Evolutionary conservation across 2,329 filamentous ascomycete genomes (phyloP).

Genomic region (Polychaeton citri): DNA sequence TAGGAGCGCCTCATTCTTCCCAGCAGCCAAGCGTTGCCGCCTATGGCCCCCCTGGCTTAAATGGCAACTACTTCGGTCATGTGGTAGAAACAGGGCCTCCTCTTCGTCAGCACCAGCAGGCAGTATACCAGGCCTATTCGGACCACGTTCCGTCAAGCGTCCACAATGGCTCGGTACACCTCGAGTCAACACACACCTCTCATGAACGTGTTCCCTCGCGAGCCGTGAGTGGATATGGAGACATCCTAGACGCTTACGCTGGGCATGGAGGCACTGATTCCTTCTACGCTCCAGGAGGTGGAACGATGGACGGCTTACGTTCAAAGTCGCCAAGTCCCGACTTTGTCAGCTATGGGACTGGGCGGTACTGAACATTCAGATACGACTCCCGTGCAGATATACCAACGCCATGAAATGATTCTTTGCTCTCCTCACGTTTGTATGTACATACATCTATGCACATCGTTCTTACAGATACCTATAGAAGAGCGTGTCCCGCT

Average conservation of each 20-base stretch:
- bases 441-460: too few species aligned
- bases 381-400: too few species aligned
- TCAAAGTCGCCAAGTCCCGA: background rate
- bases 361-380: too few species aligned
- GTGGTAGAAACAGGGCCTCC: slow-evolving; percentile 6
- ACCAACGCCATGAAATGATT: too few species aligned
- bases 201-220: slow-evolving; percentile 1
- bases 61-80: slow-evolving; percentile 8
- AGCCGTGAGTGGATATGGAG: slow-evolving; percentile 7
- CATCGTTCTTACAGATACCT: too few species aligned
- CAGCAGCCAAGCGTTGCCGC: slow-evolving; percentile 11
- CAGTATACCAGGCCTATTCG: too few species aligned
- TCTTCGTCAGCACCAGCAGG: slow-evolving; percentile 11
- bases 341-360: too few species aligned
- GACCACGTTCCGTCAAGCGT: slow-evolving; percentile 1
- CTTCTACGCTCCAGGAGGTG: background rate
- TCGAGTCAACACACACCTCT: background rate
- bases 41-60: slow-evolving; percentile 4
- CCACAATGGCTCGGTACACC: background rate
- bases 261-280: background rate
- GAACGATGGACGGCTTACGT: background rate
- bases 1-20: slow-evolving; percentile 3
- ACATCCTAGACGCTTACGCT: slow-evolving; percentile 13
- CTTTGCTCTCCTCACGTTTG: too few species aligned
- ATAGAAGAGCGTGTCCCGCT: too few species aligned